Conservation (phyloP, 1,284 basidiomycete genomes). For the Cryptococcus sp. region DNA sequence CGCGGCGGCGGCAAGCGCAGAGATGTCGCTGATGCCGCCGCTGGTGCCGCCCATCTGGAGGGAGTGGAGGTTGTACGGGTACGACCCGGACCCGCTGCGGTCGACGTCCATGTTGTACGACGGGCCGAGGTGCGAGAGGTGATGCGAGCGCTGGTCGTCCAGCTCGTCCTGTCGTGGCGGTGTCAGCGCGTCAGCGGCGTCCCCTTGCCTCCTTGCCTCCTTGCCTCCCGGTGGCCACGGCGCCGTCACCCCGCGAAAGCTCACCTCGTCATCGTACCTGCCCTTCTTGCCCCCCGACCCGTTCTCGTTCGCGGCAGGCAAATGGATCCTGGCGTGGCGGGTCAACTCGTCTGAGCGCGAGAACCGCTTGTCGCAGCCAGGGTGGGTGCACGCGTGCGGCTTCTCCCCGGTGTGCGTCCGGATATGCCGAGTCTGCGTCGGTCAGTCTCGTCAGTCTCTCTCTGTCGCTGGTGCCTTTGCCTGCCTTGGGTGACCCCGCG, state of each 20-base stretch:
- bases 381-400: conserved; percentile 88
- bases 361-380: conserved; percentile 97
- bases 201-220: too few relatives aligned
- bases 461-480: not conserved
- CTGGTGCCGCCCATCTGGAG: conserved; percentile 40
- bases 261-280: conserved; percentile 39
- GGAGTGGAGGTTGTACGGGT: conserved; percentile 37
- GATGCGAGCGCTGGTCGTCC: conserved; percentile 38
- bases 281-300: conserved; percentile 31
- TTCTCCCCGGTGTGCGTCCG: conserved; percentile 98
- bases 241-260: too few relatives aligned
- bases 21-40: conserved; percentile 55
- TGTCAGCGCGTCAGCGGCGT: too few relatives aligned
- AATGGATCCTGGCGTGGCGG: conserved; percentile 90
- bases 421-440: conserved; percentile 83
- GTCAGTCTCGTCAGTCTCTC: conserved; percentile 17
- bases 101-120: conserved; percentile 49
- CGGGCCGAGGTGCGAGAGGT: conserved; percentile 40
- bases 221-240: too few relatives aligned
- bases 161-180: conserved; percentile 24
- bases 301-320: conserved; percentile 43
- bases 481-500: conserved; percentile 36
- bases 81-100: conserved; percentile 22
- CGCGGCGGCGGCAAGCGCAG: conserved; percentile 72
- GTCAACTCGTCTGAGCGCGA: conserved; percentile 96